Percentiles rank a stretch among this genome's conserved stretches.
Evolutionary conservation across 2,329 filamentous ascomycete genomes (phyloP).

Genomic region (Exophiala dermatitidis): DNA sequence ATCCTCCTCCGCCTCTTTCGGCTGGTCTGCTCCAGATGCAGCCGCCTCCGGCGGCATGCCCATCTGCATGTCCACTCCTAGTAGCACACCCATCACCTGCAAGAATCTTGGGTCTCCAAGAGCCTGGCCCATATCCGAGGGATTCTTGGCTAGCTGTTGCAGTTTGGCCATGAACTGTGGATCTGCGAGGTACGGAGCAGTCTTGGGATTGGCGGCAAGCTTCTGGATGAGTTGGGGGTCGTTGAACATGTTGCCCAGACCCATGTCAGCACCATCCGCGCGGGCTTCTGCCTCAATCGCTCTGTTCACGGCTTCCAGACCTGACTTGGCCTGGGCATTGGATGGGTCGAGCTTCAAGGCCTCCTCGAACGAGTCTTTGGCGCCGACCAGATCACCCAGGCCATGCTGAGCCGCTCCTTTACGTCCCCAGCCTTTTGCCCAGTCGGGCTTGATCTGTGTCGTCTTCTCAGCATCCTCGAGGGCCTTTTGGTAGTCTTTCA

Average conservation of each 20-base stretch:
- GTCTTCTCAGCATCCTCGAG: slow-evolving; percentile 88
- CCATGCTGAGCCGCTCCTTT: slow-evolving; percentile 91
- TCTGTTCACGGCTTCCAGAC: slow-evolving; percentile 74
- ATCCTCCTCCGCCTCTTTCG: slow-evolving; percentile 58
- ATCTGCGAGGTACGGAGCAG: slow-evolving; percentile 70
- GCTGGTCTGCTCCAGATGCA: slow-evolving; percentile 35
- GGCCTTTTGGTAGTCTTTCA: slow-evolving; percentile 78
- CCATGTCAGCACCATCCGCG: slow-evolving; percentile 55
- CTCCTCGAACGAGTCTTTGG: slow-evolving; percentile 84
- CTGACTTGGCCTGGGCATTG: slow-evolving; percentile 89
- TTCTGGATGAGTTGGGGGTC: slow-evolving; percentile 87
- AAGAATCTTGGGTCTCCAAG: slow-evolving; percentile 89
- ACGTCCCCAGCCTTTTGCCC: slow-evolving; percentile 92
- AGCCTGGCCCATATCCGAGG: slow-evolving; percentile 64
- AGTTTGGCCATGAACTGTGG: slow-evolving; percentile 85
- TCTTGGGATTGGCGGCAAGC: slow-evolving; percentile 91
- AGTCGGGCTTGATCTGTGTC: slow-evolving; percentile 91
- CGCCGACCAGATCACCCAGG: slow-evolving; percentile 72
- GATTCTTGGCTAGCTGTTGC: slow-evolving; percentile 72
- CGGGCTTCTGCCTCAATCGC: slow-evolving; percentile 73
- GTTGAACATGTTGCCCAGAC: slow-evolving; percentile 87
- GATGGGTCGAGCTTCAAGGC: slow-evolving; percentile 87
- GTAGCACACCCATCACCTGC: slow-evolving; percentile 83
- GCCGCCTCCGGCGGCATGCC: slow-evolving; percentile 45
- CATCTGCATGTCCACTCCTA: slow-evolving; percentile 88